Evolutionary conservation across 1,284 basidiomycete species (phyloP), one percentile per base, ranked within the genome.

Genomic region (Sporisorium exsertum): DNA sequence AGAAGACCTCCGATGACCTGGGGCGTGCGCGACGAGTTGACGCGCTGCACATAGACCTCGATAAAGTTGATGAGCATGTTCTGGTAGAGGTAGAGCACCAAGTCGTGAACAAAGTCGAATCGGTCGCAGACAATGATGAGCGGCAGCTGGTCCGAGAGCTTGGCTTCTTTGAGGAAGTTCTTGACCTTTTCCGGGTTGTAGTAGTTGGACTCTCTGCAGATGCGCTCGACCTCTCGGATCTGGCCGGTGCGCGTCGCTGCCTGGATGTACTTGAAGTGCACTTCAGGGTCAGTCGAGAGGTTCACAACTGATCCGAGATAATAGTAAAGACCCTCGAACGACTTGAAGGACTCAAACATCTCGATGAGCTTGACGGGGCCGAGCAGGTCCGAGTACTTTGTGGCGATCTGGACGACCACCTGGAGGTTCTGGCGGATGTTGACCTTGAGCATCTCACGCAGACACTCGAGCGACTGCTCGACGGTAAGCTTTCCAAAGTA

Each of bases 161-260:
- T 97, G 82, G 96, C 96, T 86, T 99, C 97, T 79, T 87, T 87
- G 87, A 99, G 91, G 92, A 97, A 99, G 88, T 99, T 99, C 90
- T 99, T 99, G 89, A 99, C 97, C 88, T 99, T 99, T 88, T 99
- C 97, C 2, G 97, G 94, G 87, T 97, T 97, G 90, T 99, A 99
- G 87, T 89, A 89, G 88, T 99, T 98, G 86, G 93, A 94, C 88
- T 99, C 97, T 73, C 97, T 90, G 86, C 95, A 97, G 83, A 99
- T 96, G 66, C 97, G 94, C 88, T 99, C 97, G 71, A 99, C 97
- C 86, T 99, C 97, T 68, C 97, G 92, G 83, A 99, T 95, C 86
- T 99, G 97, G 49, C 96, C 96, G 22, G 97, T 99, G 47, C 97
- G 92, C 2, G 95, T 97, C 12, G 97, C 97, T 35, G 97, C 97